These are phyloP conservation scores for Hydnum rufescens DNA, from an alignment of 768 basidiomycete species.

Conservation along the genomic window DNA sequence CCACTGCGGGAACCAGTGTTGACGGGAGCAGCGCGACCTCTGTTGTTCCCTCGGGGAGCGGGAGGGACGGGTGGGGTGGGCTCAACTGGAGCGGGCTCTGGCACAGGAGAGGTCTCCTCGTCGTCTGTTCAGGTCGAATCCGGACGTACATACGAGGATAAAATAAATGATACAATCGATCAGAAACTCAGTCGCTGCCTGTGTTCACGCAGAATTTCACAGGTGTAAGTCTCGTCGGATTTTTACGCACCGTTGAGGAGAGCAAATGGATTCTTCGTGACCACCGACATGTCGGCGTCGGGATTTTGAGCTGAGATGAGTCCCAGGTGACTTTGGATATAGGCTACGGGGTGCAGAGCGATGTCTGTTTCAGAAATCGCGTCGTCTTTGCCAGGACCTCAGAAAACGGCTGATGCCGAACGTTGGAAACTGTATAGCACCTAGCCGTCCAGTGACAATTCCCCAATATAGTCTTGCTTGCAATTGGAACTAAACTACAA, in stretches of 20 bases:
- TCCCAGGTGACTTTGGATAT: neutral
- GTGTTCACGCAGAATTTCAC: neutral
- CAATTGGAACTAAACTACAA: no score
- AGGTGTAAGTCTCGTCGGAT: neutral
- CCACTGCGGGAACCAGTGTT: slow-evolving; percentile 35
- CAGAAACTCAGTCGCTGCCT: neutral
- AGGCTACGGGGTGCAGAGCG: no score
- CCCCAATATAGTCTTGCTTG: no score
- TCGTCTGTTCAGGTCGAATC: neutral
- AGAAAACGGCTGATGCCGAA: neutral
- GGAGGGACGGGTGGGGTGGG: slow-evolving; percentile 1
- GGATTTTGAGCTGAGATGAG: neutral
- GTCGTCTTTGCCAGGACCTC: no score
- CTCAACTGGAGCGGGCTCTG: slow-evolving; percentile 16
- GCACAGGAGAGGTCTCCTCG: slow-evolving; percentile 14
- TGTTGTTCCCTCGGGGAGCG: slow-evolving; percentile 22
- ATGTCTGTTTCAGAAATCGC: neutral
- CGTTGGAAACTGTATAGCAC: neutral
- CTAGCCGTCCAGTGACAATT: no score
- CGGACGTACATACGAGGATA: neutral
- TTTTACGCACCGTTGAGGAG: slow-evolving; percentile 2
- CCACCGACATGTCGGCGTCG: slow-evolving; percentile 7
- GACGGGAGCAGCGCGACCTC: slow-evolving; percentile 29
- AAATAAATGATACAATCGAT: neutral
- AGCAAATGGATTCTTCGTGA: slow-evolving; percentile 7